Evolutionary conservation across 1,284 basidiomycete species (phyloP), one percentile per base, ranked within the genome.

Genomic region (Macrocystidia cucumis): DNA sequence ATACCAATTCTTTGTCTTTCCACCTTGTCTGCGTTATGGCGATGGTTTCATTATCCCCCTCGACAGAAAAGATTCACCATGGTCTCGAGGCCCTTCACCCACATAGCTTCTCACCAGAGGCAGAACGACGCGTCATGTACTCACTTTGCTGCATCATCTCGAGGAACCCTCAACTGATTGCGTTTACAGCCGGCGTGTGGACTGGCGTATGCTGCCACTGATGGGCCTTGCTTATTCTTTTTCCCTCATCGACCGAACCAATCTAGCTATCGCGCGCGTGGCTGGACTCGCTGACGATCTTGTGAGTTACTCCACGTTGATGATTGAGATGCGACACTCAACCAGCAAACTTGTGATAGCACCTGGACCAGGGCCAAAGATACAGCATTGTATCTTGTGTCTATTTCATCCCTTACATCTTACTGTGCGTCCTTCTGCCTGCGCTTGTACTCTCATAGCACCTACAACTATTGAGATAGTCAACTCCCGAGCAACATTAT

Each of bases 351-450:
- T n/a, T n/a, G n/a, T n/a, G n/a, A n/a, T n/a, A 67, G 63, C 38
- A 52, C 32, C 43, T 67, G 35, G 46, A 45, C 18, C 40, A 61
- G 33, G 65, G 66, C 20, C 43, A 48, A 21, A 60, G 67, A 14
- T 69, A 63, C 46, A 67, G 62, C 47, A 58, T 68, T 39, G 49
- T 66, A n/a, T 60, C 64, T 26, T 59, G 56, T 28, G 40, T 67
- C 18, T 69, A 65, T 43, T 69, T 69, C 43, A 42, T 68, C 6
- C 67, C 67, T 12, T 67, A 67, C 39, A 63, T 64, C 27, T 35
- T 69, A 18, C 51, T 67, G 67, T 67, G 42, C 38, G 63, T 48
- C 9, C 14, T 39, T 31, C 17, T 38, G 35, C 22, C 26, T 27
- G 9, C 28, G 25, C 13, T 9, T 18, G 7, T 22, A 28, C 12